Evolutionary conservation across 2,329 filamentous ascomycete species (phyloP).

Genomic region (Didymella glomerata): DNA sequence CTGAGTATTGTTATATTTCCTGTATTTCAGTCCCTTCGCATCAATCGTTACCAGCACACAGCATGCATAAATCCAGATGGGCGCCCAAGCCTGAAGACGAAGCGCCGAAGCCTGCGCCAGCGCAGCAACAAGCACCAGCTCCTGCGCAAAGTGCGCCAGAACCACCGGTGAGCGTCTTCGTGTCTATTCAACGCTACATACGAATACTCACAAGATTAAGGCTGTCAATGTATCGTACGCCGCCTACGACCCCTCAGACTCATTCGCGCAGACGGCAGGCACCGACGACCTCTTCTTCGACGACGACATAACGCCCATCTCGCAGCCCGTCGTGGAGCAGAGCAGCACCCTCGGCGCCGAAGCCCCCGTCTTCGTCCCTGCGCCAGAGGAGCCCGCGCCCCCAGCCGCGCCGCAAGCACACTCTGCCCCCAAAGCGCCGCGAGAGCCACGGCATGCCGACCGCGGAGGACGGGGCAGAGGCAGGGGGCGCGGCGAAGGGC

Average conservation of each 20-base stretch:
- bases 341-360: conserved; percentile 33
- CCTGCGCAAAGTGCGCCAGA: conserved; percentile 4
- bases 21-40: background rate
- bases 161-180: background rate
- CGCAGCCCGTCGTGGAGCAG: conserved; percentile 53
- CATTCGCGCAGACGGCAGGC: conserved; percentile 60
- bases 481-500: conserved; percentile 36
- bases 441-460: conserved; percentile 40
- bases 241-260: conserved; percentile 50
- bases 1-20: background rate
- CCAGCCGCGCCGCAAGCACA: conserved; percentile 34
- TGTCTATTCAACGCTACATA: background rate
- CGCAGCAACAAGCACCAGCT: conserved; percentile 13
- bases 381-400: conserved; percentile 31
- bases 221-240: conserved; percentile 34
- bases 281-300: conserved; percentile 62
- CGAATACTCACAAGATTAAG: background rate
- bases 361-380: conserved; percentile 31
- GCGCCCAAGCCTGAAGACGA: conserved; percentile 35
- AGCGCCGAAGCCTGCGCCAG: conserved; percentile 13
- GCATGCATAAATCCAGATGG: conserved; percentile 48
- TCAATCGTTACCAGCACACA: conserved; percentile 1
- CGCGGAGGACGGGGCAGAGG: conserved; percentile 40
- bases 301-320: conserved; percentile 59
- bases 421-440: conserved; percentile 33